phyloP scores from a whole-genome alignment of 805 yeast genomes.

The Debaryomyces castellii region DNA sequence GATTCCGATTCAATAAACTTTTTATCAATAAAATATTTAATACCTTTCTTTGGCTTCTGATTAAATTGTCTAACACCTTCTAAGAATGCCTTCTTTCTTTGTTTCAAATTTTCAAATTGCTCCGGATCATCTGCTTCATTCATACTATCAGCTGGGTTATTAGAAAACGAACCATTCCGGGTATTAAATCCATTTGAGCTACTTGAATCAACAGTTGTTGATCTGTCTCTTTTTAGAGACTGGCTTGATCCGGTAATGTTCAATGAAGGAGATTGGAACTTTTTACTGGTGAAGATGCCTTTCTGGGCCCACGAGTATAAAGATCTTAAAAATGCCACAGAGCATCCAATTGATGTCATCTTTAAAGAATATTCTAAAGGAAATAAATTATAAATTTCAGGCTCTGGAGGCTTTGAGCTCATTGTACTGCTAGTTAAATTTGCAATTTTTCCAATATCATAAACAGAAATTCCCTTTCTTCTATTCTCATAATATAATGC shows the following conservation, averaged over 20 bases:
- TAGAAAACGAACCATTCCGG: slow-evolving; percentile 20
- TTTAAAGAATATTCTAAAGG: slow-evolving; percentile 86
- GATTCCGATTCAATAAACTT: slow-evolving; percentile 62
- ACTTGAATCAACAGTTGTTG: slow-evolving; percentile 30
- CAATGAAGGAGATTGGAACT: slow-evolving; percentile 2
- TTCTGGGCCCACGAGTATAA: slow-evolving; percentile 85
- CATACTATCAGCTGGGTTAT: slow-evolving; percentile 7
- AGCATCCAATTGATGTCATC: slow-evolving; percentile 73
- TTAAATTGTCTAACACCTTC: slow-evolving; percentile 81
- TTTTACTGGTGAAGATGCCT: slow-evolving; percentile 21
- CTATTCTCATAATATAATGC: slow-evolving; percentile 41
- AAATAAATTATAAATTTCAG: slow-evolving; percentile 50
- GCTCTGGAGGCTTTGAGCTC: slow-evolving; percentile 54
- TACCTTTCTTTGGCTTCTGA: slow-evolving; percentile 80
- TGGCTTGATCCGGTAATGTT: slow-evolving; percentile 11
- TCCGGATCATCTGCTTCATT: slow-evolving; percentile 67
- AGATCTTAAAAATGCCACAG: slow-evolving; percentile 80
- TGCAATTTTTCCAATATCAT: slow-evolving; percentile 72
- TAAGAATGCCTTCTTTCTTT: slow-evolving; percentile 74
- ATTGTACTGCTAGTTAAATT: slow-evolving; percentile 70
- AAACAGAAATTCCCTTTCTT: slow-evolving; percentile 63
- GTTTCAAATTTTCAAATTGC: slow-evolving; percentile 83
- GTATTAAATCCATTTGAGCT: slow-evolving; percentile 22
- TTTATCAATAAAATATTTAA: slow-evolving; percentile 57
- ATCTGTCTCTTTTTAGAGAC: slow-evolving; percentile 22